A percentile compares a stretch with the other conserved stretches of the same genome.
phyloP scores from a whole-genome alignment of 2,329 filamentous ascomycete species.

The Colletotrichum ledebouriae region DNA sequence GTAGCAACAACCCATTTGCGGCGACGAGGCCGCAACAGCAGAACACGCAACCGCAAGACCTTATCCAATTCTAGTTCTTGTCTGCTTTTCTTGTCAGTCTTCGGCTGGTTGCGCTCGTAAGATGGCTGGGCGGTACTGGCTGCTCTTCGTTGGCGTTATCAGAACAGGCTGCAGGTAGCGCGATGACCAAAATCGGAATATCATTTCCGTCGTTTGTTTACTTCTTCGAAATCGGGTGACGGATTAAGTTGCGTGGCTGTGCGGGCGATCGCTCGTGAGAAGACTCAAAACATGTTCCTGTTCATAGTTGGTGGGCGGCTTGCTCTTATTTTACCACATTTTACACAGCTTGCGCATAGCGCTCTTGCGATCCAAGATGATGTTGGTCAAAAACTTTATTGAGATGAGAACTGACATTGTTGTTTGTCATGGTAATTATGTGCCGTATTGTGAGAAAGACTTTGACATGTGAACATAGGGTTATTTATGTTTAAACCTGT shows the following conservation, averaged over 20 bases:
- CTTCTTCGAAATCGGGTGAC: constrained; percentile 5
- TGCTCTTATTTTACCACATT: constrained; percentile 20
- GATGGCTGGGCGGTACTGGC: background rate
- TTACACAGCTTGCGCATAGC: constrained; percentile 26
- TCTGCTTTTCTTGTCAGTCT: background rate
- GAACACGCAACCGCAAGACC: constrained; percentile 65
- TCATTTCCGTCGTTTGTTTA: constrained; percentile 11
- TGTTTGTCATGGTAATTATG: too few species aligned
- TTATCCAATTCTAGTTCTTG: constrained; percentile 71
- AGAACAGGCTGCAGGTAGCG: constrained; percentile 11
- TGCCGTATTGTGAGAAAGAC: too few species aligned
- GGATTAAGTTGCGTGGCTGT: constrained; percentile 10
- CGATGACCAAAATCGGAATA: constrained; percentile 10
- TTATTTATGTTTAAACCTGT: too few species aligned
- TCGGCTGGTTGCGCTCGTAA: background rate
- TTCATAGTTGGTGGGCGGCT: constrained; percentile 28
- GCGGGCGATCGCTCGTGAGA: constrained; percentile 15
- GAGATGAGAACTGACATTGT: too few species aligned
- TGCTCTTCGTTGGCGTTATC: constrained; percentile 12
- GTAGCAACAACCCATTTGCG: constrained; percentile 72
- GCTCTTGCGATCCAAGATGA: constrained; percentile 6
- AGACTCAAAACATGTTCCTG: constrained; percentile 23
- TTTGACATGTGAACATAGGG: too few species aligned
- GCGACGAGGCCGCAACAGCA: constrained; percentile 63
- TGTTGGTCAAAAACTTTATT: too few species aligned